A percentile compares a stretch with the other conserved stretches of the same genome.
Evolutionary conservation across 1,284 basidiomycete genomes (phyloP).

Genomic region (Boletus sp.): DNA sequence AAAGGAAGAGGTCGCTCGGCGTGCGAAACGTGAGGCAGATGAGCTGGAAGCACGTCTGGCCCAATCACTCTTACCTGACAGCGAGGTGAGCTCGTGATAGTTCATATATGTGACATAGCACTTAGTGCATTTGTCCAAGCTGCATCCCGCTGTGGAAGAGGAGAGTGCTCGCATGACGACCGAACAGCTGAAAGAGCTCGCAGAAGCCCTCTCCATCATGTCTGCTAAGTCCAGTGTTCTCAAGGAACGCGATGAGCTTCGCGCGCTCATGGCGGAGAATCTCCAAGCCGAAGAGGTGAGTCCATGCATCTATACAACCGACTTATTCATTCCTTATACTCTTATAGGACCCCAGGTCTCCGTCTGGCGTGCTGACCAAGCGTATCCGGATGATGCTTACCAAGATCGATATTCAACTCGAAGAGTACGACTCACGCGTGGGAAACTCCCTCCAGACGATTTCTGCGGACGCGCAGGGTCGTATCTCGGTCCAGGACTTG

Average conservation of each 20-base stretch:
- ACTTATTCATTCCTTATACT: neutral
- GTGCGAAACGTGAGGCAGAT: constrained; percentile 80
- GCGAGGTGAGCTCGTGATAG: constrained; percentile 54
- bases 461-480: constrained; percentile 88
- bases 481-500: constrained; percentile 90
- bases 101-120: neutral
- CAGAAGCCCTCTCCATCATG: constrained; percentile 89
- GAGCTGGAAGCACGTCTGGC: constrained; percentile 76
- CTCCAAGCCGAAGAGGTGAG: constrained; percentile 81
- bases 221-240: constrained; percentile 97
- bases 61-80: constrained; percentile 77
- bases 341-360: constrained; percentile 71
- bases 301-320: constrained; percentile 1
- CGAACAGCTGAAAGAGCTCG: constrained; percentile 94
- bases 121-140: constrained; percentile 28
- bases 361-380: constrained; percentile 86
- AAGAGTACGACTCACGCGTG: constrained; percentile 91
- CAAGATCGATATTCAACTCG: constrained; percentile 93
- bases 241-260: constrained; percentile 93
- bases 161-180: constrained; percentile 93
- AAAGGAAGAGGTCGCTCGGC: constrained; percentile 91
- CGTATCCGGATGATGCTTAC: constrained; percentile 95
- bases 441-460: constrained; percentile 95
- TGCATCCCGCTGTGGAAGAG: constrained; percentile 54
- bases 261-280: constrained; percentile 91